phyloP scores from a whole-genome alignment of 2,329 filamentous ascomycete genomes.

The Alternaria viburni region DNA sequence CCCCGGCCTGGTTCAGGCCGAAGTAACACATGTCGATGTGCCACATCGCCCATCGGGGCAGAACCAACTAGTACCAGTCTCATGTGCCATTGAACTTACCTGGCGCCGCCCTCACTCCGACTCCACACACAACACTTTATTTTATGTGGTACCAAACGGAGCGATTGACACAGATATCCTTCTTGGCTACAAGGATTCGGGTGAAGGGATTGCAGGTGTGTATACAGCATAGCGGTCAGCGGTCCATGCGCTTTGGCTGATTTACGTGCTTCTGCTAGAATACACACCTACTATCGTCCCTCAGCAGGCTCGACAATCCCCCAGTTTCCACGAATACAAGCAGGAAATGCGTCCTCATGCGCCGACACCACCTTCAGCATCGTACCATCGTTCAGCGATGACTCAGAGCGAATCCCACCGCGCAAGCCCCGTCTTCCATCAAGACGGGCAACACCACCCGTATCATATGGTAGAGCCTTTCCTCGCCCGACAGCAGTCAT shows the following conservation, averaged over 20 bases:
- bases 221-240: background rate
- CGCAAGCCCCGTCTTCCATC: background rate
- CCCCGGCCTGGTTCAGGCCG: background rate
- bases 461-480: background rate
- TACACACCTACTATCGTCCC: background rate
- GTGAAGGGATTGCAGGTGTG: background rate
- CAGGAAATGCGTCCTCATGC: background rate
- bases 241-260: background rate
- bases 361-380: background rate
- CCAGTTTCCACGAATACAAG: background rate
- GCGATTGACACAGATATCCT: slow-evolving; percentile 3
- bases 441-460: background rate
- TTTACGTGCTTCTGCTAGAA: background rate
- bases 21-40: background rate
- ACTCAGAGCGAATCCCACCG: no score
- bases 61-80: background rate
- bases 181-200: background rate
- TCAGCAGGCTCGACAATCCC: background rate
- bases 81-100: background rate
- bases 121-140: background rate
- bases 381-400: no score
- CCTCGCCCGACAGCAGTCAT: no score
- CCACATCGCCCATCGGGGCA: background rate
- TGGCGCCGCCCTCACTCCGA: background rate
- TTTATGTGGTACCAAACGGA: slow-evolving; percentile 1